These are phyloP conservation scores for Domatiomyces catenatus DNA, from an alignment of 2,329 filamentous ascomycete species.

Conservation along the genomic window DNA sequence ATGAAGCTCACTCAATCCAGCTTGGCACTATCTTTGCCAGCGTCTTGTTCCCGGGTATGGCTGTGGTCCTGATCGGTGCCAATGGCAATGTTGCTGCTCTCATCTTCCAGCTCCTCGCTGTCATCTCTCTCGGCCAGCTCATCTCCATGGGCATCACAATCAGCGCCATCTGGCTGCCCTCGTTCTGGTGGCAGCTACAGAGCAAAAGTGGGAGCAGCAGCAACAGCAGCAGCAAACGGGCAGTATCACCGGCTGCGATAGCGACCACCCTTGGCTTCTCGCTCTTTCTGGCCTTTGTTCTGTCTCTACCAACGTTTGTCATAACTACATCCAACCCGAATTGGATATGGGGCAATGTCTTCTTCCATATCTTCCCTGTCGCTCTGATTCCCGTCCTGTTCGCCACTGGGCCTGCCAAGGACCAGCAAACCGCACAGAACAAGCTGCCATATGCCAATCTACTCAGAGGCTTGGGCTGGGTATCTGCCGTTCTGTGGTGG, in stretches of 20 bases:
- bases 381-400: not conserved
- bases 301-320: not conserved
- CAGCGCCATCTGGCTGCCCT: not conserved
- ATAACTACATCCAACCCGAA: not conserved
- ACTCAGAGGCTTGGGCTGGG: not conserved
- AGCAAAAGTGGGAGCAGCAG: not conserved
- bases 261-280: not conserved
- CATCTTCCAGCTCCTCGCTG: not conserved
- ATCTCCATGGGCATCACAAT: not conserved
- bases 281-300: not conserved
- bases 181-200: not conserved
- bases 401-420: not conserved
- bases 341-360: not conserved
- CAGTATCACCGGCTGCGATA: not conserved
- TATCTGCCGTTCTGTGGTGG: not conserved
- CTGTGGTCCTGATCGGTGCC: not conserved
- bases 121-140: not conserved
- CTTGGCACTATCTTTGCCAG: not conserved
- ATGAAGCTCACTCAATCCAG: not conserved
- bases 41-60: not conserved
- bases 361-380: not conserved
- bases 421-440: not conserved
- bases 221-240: not conserved
- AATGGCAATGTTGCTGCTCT: not conserved
- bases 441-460: not conserved